These are phyloP conservation scores for Poa pratensis DNA, from an alignment of 176 grass and related monocot species.

Conservation along the genomic window DNA sequence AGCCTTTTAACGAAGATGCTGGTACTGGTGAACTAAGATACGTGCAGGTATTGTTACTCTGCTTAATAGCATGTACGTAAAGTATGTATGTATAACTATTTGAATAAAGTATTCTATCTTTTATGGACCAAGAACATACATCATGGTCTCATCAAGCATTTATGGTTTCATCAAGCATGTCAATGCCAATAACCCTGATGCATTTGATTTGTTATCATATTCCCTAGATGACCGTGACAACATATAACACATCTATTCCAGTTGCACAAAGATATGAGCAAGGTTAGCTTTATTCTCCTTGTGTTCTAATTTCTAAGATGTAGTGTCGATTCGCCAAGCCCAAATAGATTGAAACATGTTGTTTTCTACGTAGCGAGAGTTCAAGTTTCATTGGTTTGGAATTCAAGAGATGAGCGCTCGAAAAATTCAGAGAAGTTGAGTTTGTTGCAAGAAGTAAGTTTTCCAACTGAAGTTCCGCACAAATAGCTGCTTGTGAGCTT, in stretches of 20 bases:
- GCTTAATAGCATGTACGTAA: constrained; percentile 32
- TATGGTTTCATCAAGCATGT: background rate
- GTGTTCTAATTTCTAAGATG: background rate
- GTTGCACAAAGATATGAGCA: constrained; percentile 79
- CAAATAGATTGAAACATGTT: constrained; percentile 31
- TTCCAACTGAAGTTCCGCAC: constrained; percentile 32
- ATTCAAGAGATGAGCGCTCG: constrained; percentile 82
- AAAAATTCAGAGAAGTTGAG: constrained; percentile 66
- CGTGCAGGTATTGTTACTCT: constrained; percentile 74
- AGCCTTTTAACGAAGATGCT: constrained; percentile 79
- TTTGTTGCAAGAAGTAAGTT: constrained; percentile 82
- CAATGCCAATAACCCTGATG: background rate
- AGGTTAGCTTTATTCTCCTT: constrained; percentile 52
- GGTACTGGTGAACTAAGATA: constrained; percentile 89
- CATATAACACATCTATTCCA: constrained; percentile 91
- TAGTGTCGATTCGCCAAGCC: background rate
- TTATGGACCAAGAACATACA: background rate
- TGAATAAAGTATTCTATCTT: constrained; percentile 13
- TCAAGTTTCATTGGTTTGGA: constrained; percentile 94
- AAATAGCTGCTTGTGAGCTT: background rate
- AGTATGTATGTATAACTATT: constrained; percentile 16
- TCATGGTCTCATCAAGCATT: too few relatives aligned
- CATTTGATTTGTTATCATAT: constrained; percentile 24
- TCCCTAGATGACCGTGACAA: constrained; percentile 90
- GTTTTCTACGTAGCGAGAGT: constrained; percentile 76